Base-by-base conservation (phyloP, 352 stramenopile genomes). In the Phytopythium delawarense region DNA sequence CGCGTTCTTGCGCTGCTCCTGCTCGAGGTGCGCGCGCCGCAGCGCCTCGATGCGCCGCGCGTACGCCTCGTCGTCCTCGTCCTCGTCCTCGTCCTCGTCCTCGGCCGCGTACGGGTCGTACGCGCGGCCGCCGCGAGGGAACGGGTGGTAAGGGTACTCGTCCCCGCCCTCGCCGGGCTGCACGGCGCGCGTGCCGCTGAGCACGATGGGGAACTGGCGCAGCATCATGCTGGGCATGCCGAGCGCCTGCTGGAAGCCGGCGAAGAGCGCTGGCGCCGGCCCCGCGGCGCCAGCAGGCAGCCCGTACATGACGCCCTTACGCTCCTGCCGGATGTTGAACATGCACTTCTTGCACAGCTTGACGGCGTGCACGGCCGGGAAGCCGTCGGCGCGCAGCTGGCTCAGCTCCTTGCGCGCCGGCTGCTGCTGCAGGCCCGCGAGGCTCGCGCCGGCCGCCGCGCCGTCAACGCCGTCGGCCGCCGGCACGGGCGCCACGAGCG, bases 281-380 rank as follows among this genome's bases (percentile, higher is more conserved):
- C 35, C 35, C 12, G 9, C 8, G 35, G 35, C 35, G 42, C 20
- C 42, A 2, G 42, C 42, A 4, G 28, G 18, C 5, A 13, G 39
- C 2, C 77, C 75, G 18, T 69, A 61, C 66, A 81, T 73, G 45
- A 73, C 80, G 2, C 74, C 77, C 55, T 88, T 87, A 35, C 81
- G 81, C 48, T 91, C 79, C 32, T 85, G 76, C 5, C 78, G 76
- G 51, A 89, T 77, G 44, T 57, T 70, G 58, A 84, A 89, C 60
- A 91, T 79, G 69, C 82, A 91, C 55, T 91, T 91, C 61, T 88
- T 84, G 69, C 82, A 91, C 39, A 91, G 71, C 65, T 89, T 89
- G 30, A 89, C 76, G 52, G 72, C 67, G 59, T 87, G 84, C 45
- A 89, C 79, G 45, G 79, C 78, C 9, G 79, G 74, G 63, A 87